Conservation (phyloP, 2,329 filamentous ascomycete genomes). For the Exophiala calicioides region DNA sequence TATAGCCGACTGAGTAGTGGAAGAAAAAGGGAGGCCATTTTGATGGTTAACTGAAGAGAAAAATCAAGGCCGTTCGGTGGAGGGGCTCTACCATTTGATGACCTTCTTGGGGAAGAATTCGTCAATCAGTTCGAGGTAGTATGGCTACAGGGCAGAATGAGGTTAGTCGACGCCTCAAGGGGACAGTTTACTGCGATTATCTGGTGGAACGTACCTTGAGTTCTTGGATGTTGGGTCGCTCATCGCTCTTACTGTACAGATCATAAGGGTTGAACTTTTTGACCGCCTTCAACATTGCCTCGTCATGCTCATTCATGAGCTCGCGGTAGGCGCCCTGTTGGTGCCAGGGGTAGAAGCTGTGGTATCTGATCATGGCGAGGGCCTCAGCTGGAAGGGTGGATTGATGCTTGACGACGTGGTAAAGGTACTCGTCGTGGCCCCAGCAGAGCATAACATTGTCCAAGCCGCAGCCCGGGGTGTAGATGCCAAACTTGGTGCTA, state of each 20-base stretch:
- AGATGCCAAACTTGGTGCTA: slow-evolving; percentile 76
- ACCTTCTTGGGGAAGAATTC: slow-evolving; percentile 71
- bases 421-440: slow-evolving; percentile 87
- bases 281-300: slow-evolving; percentile 77
- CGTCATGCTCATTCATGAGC: slow-evolving; percentile 81
- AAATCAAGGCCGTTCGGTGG: too few species aligned
- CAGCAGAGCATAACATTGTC: slow-evolving; percentile 88
- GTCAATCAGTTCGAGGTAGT: slow-evolving; percentile 73
- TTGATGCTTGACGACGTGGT: slow-evolving; percentile 83
- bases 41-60: too few species aligned
- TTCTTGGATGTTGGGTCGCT: slow-evolving; percentile 71
- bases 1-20: too few species aligned
- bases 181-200: not conserved
- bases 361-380: slow-evolving; percentile 89
- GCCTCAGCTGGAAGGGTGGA: slow-evolving; percentile 75
- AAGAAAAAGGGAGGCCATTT: too few species aligned
- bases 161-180: slow-evolving; percentile 22
- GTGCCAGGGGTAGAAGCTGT: slow-evolving; percentile 94
- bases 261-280: slow-evolving; percentile 90
- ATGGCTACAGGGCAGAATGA: slow-evolving; percentile 50
- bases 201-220: slow-evolving; percentile 62
- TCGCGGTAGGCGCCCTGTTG: slow-evolving; percentile 74
- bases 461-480: slow-evolving; percentile 73
- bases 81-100: slow-evolving; percentile 69
- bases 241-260: slow-evolving; percentile 88